Base-by-base conservation (phyloP, 345 rosid species). In the Bruguiera sexangula region DNA sequence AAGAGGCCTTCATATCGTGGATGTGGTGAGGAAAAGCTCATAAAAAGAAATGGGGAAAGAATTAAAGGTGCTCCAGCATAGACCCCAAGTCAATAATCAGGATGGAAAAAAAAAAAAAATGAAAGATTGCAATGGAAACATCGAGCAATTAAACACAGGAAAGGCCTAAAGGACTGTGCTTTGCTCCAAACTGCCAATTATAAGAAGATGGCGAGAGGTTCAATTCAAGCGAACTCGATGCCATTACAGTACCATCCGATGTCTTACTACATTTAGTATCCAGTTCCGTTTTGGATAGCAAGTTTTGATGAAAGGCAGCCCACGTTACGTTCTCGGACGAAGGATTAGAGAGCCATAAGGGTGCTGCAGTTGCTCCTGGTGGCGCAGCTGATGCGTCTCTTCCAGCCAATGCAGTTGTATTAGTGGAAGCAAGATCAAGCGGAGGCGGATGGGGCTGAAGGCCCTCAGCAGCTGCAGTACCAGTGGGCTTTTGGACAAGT, bases 401-500 rank as follows among this genome's bases (percentile, higher is more conserved):
- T 8, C 66, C 24, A 52, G 58, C 69, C 24, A 43, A 67, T 6
- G 81, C 36, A 16, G 70, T 16, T 55, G 60, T 8, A 3, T 31
- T 6, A 46, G 10, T 43, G 2, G 50, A 43, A 6, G 66, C 68
- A 56, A 82, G 72, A 5, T 72, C 75, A 3, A 85, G 79, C 3
- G 84, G 84, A 2, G 86, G 82, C 8, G 93, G 90, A 0, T 10
- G 80, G 57, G 73, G 20, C 73, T 32, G 70, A 21, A 9, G 54
- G 31, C 6, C 18, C 27, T 36, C 39, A 36, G 8, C 39, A 36
- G 39, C 80, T 1, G 85, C 71, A 52, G 89, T 81, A 53, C 89
- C 80, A 6, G 98, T 93, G 53, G 91, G 90, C 82, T 81, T 84
- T 80, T 91, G 97, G 65, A 93, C 98, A 81, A 93, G 84, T 51